These are phyloP conservation scores for Rhododendron ovatum DNA, from an alignment of 148 eudicot genomes.

Conservation along the genomic window DNA sequence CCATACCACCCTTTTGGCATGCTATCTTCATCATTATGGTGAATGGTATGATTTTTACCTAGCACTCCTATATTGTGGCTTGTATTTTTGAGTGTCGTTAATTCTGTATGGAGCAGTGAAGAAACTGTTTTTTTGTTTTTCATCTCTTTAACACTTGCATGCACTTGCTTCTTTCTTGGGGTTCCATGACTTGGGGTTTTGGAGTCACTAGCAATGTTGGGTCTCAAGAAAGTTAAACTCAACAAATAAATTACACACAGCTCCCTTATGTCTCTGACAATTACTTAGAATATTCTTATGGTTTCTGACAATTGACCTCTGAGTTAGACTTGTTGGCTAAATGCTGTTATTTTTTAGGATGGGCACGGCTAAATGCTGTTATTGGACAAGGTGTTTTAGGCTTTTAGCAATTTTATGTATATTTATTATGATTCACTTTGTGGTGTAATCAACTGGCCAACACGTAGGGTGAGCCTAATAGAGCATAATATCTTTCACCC, in stretches of 20 bases:
- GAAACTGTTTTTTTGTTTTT: background rate
- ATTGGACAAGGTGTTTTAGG: background rate
- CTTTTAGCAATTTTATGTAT: background rate
- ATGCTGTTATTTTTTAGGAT: background rate
- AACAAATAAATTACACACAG: background rate
- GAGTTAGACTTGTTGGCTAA: background rate
- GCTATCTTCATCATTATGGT: slow-evolving; percentile 69
- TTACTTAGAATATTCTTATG: background rate
- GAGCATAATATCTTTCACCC: background rate
- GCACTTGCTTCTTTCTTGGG: background rate
- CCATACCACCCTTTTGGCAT: slow-evolving; percentile 96
- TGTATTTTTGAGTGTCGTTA: background rate
- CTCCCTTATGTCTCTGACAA: background rate
- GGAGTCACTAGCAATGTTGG: background rate
- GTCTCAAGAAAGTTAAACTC: background rate
- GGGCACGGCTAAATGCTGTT: background rate
- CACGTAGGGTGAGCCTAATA: background rate
- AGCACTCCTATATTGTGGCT: background rate
- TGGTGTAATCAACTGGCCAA: background rate
- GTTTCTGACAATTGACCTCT: background rate
- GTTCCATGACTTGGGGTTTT: background rate
- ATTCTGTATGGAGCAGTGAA: background rate
- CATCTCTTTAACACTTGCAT: background rate
- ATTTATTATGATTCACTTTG: background rate
- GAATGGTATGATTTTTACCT: slow-evolving; percentile 34